A percentile compares a stretch with the other conserved stretches of the same genome.
phyloP scores from a whole-genome alignment of 139 green algal species.

The Raphidocelis subcapitata region DNA sequence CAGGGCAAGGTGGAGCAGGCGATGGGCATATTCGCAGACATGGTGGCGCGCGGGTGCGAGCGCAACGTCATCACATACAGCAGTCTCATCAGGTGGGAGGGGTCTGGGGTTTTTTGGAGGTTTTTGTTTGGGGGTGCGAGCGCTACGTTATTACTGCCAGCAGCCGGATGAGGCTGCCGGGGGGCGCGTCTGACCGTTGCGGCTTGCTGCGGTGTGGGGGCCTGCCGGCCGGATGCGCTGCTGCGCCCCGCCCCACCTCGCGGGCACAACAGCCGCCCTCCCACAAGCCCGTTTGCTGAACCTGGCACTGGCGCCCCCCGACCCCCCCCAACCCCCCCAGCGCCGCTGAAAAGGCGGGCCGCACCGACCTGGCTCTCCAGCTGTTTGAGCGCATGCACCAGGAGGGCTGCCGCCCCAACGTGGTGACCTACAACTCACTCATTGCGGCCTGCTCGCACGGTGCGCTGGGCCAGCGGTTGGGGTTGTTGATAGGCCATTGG shows the following conservation, averaged over 20 bases:
- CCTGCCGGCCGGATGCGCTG: no score
- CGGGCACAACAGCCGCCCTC: slow-evolving; percentile 35
- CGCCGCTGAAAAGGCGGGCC: slow-evolving; percentile 60
- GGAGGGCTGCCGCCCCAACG: slow-evolving; percentile 77
- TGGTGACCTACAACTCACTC: slow-evolving; percentile 88
- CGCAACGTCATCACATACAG: slow-evolving; percentile 65
- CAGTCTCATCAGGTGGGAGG: slow-evolving; percentile 15
- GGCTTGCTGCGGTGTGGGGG: no score
- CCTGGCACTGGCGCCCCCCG: slow-evolving; percentile 80
- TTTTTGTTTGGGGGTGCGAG: no score
- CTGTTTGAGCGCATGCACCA: slow-evolving; percentile 64
- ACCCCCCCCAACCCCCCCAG: slow-evolving; percentile 39
- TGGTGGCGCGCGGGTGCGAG: slow-evolving; percentile 61
- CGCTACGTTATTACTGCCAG: no score
- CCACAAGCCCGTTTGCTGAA: slow-evolving; percentile 20
- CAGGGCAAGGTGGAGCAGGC: slow-evolving; percentile 59
- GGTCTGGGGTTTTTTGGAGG: no score
- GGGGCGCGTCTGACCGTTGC: no score
- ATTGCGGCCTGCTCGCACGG: slow-evolving; percentile 74
- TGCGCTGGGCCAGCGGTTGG: slow-evolving; percentile 1
- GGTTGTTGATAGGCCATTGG: no score
- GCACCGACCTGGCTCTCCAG: slow-evolving; percentile 70
- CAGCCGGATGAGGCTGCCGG: not conserved
- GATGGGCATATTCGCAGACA: slow-evolving; percentile 47
- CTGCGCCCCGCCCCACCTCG: no score